Conservation (phyloP, 2,329 filamentous ascomycete genomes). For the Cryphonectria japonica region DNA sequence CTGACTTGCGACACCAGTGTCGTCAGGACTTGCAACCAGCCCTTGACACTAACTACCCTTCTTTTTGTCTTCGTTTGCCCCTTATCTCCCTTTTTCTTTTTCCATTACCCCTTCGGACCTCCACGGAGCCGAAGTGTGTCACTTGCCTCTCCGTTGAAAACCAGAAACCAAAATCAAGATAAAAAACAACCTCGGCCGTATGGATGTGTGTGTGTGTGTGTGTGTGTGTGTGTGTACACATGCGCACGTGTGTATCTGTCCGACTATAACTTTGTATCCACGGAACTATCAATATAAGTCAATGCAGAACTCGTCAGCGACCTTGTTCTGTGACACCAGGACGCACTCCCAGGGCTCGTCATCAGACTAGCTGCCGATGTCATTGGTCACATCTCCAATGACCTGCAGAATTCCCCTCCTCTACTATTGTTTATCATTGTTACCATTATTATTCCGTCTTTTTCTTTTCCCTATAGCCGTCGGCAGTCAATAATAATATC, state of each 20-base stretch:
- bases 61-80: no score
- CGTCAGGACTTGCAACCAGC: no score
- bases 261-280: neutral
- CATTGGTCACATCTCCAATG: constrained; percentile 9
- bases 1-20: neutral
- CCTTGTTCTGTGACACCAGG: constrained; percentile 14
- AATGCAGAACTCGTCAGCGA: constrained; percentile 12
- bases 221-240: neutral
- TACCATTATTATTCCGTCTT: neutral
- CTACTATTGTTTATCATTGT: neutral
- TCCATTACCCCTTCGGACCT: neutral
- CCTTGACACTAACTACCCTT: neutral
- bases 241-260: neutral
- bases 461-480: neutral
- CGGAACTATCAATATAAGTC: constrained; percentile 3
- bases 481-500: neutral
- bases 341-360: neutral
- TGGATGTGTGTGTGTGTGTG: neutral
- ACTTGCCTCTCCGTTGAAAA: neutral
- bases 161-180: neutral
- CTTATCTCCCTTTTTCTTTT: no score
- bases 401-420: constrained; percentile 9
- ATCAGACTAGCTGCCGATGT: constrained; percentile 13
- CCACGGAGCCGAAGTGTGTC: neutral
- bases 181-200: neutral